phyloP scores from a whole-genome alignment of 1,284 basidiomycete species.

The Ustilago lituana region DNA sequence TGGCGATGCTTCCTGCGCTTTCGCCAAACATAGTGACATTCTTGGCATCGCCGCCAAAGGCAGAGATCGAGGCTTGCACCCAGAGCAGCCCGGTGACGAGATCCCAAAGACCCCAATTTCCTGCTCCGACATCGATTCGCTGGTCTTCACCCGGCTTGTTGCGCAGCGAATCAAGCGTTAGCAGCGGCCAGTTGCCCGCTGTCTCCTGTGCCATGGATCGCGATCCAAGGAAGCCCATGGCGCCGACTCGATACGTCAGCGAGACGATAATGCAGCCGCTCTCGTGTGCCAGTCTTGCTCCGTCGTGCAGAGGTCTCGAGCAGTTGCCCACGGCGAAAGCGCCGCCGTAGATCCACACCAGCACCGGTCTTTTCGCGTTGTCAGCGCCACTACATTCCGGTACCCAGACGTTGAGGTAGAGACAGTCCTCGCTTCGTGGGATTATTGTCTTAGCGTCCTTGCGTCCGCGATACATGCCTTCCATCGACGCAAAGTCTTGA shows the following conservation, averaged over 20 bases:
- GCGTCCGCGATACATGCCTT: conserved; percentile 34
- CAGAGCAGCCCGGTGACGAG: conserved; percentile 73
- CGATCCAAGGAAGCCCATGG: conserved; percentile 70
- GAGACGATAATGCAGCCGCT: conserved; percentile 69
- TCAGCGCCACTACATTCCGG: conserved; percentile 3
- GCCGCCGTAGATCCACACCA: conserved; percentile 72
- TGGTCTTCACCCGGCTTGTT: conserved; percentile 2
- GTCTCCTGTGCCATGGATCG: conserved; percentile 68
- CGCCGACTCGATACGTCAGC: conserved; percentile 70
- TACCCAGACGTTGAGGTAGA: conserved; percentile 69
- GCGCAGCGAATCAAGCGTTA: conserved; percentile 14
- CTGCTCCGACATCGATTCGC: conserved; percentile 13
- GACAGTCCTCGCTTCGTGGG: conserved; percentile 71
- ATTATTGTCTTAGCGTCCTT: conserved; percentile 24
- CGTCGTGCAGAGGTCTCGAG: conserved; percentile 37
- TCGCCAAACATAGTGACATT: conserved; percentile 68
- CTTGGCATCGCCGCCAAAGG: conserved; percentile 75
- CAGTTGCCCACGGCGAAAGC: conserved; percentile 52
- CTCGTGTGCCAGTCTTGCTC: conserved; percentile 35
- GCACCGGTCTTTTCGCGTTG: conserved; percentile 70
- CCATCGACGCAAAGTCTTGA: conserved; percentile 41
- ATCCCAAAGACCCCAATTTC: conserved; percentile 75
- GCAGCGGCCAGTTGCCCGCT: conserved; percentile 34
- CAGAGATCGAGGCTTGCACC: conserved; percentile 73
- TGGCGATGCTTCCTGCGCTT: conserved; percentile 51